Evolutionary conservation across 257 asterid genomes (phyloP), one percentile per base, ranked within the genome.

Genomic region (Forsythia suspensa): DNA sequence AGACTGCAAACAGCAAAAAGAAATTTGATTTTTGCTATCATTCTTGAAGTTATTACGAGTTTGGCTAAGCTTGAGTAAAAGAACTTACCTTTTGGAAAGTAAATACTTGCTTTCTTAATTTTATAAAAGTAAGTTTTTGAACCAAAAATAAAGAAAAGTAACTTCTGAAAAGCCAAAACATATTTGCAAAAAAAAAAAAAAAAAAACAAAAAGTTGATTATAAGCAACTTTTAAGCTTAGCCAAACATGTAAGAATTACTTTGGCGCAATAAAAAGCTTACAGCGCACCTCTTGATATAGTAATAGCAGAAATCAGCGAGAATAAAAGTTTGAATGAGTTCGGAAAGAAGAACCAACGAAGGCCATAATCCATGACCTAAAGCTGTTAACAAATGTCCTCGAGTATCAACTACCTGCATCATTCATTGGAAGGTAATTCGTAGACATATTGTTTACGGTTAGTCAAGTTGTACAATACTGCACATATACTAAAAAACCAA

Each of bases 351-450:
- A 34, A 79, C 82, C 69, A 79, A 57, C 10, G 57, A 65, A 57
- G 82, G 75, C 82, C 82, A 79, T 52, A 79, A 38, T 65, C 82
- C 82, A 63, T 79, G 38, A 9, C 79, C 82, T 39, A 79, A 46
- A 52, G 78, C 82, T 20, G 79, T 79, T 67, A 73, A 66, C 71
- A 79, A 73, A 10, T 73, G 77, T 20, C 82, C 82, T 8, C 37
- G 36, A 24, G 57, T 61, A 72, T 73, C 82, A 48, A 79, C 8
- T 15, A 79, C 66, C 82, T 79, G 24, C 59, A 46, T 37, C 70
- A 46, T 37, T 18, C 11, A 59, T 24, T 40, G 69, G 5, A 57
- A 7, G n/a, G 3, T 57, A n/a, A n/a, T 57, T 57, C 11, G 6
- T 57, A 57, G 8, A 3, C 11, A 57, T 57, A 57, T 57, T 2